Evolutionary conservation across 139 green algal genomes (phyloP).

Genomic region (Eudorina sp.): DNA sequence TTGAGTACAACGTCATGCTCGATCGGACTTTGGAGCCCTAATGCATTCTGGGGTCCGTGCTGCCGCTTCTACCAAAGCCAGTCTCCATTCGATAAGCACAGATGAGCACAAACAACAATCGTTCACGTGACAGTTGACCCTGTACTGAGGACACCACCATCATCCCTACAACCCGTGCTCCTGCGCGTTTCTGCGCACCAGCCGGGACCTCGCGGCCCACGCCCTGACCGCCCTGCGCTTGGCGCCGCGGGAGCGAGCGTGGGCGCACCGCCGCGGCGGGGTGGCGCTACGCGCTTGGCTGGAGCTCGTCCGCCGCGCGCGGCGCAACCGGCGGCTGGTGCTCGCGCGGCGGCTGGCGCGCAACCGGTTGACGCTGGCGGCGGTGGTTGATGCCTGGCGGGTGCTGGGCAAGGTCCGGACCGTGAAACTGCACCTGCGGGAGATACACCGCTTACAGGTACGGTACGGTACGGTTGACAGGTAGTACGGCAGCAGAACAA

Average conservation of each 20-base stretch:
- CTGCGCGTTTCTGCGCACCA: too few relatives aligned
- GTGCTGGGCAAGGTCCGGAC: slow-evolving; percentile 42
- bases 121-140: too few relatives aligned
- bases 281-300: slow-evolving; percentile 40
- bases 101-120: too few relatives aligned
- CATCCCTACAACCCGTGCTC: too few relatives aligned
- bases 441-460: slow-evolving; percentile 50
- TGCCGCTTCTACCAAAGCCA: too few relatives aligned
- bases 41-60: too few relatives aligned
- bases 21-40: too few relatives aligned
- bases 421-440: slow-evolving; percentile 45
- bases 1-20: too few relatives aligned
- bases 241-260: neutral
- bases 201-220: neutral
- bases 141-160: too few relatives aligned
- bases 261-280: neutral
- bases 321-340: slow-evolving; percentile 25
- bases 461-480: too few relatives aligned
- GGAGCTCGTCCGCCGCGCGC: neutral
- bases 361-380: neutral
- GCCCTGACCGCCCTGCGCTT: slow-evolving; percentile 1
- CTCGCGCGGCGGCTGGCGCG: neutral
- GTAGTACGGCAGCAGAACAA: too few relatives aligned
- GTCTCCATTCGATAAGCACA: too few relatives aligned
- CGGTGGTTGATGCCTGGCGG: slow-evolving; percentile 30